These are phyloP conservation scores for Penicillium freii DNA, from an alignment of 2,329 filamentous ascomycete genomes.

Conservation along the genomic window DNA sequence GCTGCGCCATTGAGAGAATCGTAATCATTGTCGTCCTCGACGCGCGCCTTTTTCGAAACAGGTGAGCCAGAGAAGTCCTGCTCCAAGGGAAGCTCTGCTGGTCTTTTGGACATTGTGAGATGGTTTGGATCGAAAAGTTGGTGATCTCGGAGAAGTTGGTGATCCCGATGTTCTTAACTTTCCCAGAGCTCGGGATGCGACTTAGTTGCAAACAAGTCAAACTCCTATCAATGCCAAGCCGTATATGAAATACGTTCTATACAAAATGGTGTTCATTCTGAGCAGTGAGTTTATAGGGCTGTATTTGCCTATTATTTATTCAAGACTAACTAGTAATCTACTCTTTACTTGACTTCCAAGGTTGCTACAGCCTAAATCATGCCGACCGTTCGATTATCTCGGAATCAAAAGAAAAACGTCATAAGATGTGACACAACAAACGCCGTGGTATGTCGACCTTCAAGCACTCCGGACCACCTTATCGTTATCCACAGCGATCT, in stretches of 20 bases:
- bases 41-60: slow-evolving; percentile 45
- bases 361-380: slow-evolving; percentile 8
- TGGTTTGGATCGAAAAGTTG: slow-evolving; percentile 10
- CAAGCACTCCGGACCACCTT: slow-evolving; percentile 53
- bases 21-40: slow-evolving; percentile 36
- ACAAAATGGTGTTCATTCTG: not conserved
- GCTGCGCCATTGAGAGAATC: slow-evolving; percentile 26
- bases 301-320: not conserved
- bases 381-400: slow-evolving; percentile 27
- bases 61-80: slow-evolving; percentile 40
- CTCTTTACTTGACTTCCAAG: slow-evolving; percentile 2
- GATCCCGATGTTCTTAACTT: slow-evolving; percentile 21
- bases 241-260: not conserved
- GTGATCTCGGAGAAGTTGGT: not conserved
- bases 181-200: slow-evolving; percentile 18
- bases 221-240: slow-evolving; percentile 4
- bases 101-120: slow-evolving; percentile 47
- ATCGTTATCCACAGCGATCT: slow-evolving; percentile 82
- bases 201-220: slow-evolving; percentile 26
- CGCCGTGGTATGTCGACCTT: slow-evolving; percentile 30
- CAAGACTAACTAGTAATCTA: not conserved
- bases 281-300: not conserved
- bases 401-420: slow-evolving; percentile 33
- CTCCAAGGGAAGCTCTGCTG: slow-evolving; percentile 46
- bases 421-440: slow-evolving; percentile 31